Base-by-base conservation (phyloP, 306 rosid genomes). In the Sicyos baderoa region DNA sequence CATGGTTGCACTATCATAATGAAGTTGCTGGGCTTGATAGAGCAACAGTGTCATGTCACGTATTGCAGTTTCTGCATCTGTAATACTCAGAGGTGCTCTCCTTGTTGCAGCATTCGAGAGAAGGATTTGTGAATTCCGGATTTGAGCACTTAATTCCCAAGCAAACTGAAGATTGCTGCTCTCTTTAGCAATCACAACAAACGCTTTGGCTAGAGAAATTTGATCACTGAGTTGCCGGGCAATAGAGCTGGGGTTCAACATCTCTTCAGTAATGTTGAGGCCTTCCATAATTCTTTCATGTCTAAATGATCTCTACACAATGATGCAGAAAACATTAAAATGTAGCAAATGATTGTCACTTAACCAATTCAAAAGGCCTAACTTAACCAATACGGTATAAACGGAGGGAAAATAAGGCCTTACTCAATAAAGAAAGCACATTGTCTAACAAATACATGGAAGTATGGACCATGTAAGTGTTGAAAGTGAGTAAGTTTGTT, bases 121-220 rank as follows among this genome's bases (percentile, higher is more conserved):
- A 42, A 87, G 87, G 76, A 83, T 74, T 77, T 85, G 86, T 0
- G 85, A 87, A 79, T 83, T 85, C 54, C 89, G 89, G 76, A 87
- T 87, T 76, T 87, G 89, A 19, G 89, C 93, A 76, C 93, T 87
- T 72, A 87, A 80, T 72, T 87, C 93, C 93, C 93, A 87, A 59
- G 93, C 93, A 79, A 87, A 87, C 74, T 87, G 93, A 63, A 83
- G 86, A 78, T 87, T 87, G 75, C 80, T 87, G 72, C 88, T 87
- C 76, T 87, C 93, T 70, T 87, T 87, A 52, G 89, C 89, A 74
- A 87, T 87, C 52, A 87, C 93, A 50, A 85, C 85, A 72, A 87
- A 87, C 25, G 89, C 87, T 81, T 87, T 87, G 16, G 93, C 93
- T 53, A 87, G 83, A 81, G 93, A 83, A 77, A 87, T 81, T 80